phyloP scores from a whole-genome alignment of 208 protist species.

The Vickermania spadyakhi region DNA sequence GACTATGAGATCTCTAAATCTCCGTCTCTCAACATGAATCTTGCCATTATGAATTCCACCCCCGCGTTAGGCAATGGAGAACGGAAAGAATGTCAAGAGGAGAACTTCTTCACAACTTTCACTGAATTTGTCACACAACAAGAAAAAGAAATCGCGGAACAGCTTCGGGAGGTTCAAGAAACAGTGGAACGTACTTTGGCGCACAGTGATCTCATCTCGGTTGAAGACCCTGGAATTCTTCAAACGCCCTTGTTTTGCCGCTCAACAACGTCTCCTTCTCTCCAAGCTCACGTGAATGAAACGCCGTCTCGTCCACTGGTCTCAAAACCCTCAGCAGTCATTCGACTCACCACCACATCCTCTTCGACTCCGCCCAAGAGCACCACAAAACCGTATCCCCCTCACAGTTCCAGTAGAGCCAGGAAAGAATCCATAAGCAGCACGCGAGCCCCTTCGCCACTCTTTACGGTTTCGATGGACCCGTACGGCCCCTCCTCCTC shows the following conservation, averaged over 20 bases:
- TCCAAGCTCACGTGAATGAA: neutral
- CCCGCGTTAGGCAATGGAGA: neutral
- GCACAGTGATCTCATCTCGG: constrained; percentile 7
- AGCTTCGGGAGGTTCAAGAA: constrained; percentile 8
- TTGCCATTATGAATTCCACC: no score
- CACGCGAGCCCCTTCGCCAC: neutral
- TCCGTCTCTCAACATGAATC: no score
- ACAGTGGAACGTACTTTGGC: constrained; percentile 6
- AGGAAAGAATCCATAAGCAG: neutral
- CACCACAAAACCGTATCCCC: neutral
- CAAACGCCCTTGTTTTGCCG: constrained; percentile 15
- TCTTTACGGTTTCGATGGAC: neutral
- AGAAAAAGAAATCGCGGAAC: constrained; percentile 14
- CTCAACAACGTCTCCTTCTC: neutral
- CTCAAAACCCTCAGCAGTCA: neutral
- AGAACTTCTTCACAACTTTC: constrained; percentile 9
- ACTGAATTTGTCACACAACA: constrained; percentile 13
- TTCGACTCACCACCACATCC: neutral
- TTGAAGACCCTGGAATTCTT: constrained; percentile 8
- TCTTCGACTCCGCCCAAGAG: neutral
- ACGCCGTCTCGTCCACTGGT: neutral
- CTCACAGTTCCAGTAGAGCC: neutral
- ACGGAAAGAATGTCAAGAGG: neutral
- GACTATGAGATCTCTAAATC: neutral
- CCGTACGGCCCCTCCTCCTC: neutral